Base-by-base conservation (phyloP, 2,329 filamentous ascomycete genomes). In the Fusarium keratoplasticum region DNA sequence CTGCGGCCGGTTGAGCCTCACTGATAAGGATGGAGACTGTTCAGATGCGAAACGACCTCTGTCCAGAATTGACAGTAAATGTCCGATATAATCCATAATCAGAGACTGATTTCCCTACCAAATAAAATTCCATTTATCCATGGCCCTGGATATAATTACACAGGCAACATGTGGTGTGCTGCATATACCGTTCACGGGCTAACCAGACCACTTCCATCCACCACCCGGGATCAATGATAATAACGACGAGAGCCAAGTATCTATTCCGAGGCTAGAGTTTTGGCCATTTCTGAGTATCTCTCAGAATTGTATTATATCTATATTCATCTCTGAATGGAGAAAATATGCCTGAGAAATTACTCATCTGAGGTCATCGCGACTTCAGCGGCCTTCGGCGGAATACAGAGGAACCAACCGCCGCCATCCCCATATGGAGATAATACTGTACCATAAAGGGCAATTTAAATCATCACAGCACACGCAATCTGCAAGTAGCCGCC, bases 1-100 rank as follows among this genome's bases (percentile, higher is more conserved):
- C 57, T 55, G 66, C 63, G 35, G 13, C 54, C 25, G 5, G 29
- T 63, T 72, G 70, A 73, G 70, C 70, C 70, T 70, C 70, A 73
- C 60, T 25, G 2, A 44, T 31, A 22, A 20, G 27, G 44, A 50
- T 50, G 44, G 44, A 50, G 11, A 13, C 25, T 13, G 3, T 10
- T n/a, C 5, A 0, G 11, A 6, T 29, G 44, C 9, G 29, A 54
- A 14, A 14, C 25, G 20, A 47, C 42, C 13, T 47, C 42, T 9
- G 20, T 44, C 14, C 42, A 25, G 20, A 4, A 5, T 16, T 25
- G 7, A 47, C 13, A 47, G 20, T 25, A 16, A 14, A 13, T 47
- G 14, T 16, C 7, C 13, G 25, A 16, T 47, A 16, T 9, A 16
- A 25, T 22, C 2, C 33, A 47, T 2, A 25, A 25, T 2, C 5